Evolutionary conservation across 2,329 filamentous ascomycete species (phyloP).

Genomic region (Penicillium sp.): DNA sequence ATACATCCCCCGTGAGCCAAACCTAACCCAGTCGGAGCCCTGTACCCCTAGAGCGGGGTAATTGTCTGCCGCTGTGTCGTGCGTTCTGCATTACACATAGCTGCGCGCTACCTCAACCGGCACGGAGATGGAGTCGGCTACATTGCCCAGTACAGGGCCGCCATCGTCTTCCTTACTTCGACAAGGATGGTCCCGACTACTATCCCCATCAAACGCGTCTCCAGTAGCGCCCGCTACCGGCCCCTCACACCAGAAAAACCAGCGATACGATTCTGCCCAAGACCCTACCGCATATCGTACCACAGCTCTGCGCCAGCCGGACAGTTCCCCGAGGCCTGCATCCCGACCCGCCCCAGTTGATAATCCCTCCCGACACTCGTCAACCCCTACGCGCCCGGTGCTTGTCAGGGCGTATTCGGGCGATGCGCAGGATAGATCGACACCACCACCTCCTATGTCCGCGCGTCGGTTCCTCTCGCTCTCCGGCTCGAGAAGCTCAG

Average conservation of each 20-base stretch:
- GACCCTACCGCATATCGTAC: slow-evolving; percentile 25
- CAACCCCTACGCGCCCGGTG: slow-evolving; percentile 41
- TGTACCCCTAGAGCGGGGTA: slow-evolving; percentile 19
- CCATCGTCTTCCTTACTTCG: slow-evolving; percentile 29
- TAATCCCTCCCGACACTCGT: slow-evolving; percentile 22
- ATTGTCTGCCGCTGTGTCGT: slow-evolving; percentile 14
- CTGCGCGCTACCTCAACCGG: slow-evolving; percentile 3
- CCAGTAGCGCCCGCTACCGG: slow-evolving; percentile 15
- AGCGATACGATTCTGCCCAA: slow-evolving; percentile 23
- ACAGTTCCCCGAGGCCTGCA: slow-evolving; percentile 24
- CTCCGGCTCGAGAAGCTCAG: slow-evolving; percentile 17
- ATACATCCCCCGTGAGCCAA: slow-evolving; percentile 16
- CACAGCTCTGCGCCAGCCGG: slow-evolving; percentile 32
- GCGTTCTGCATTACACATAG: slow-evolving; percentile 8
- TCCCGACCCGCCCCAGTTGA: slow-evolving; percentile 26
- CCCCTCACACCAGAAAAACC: slow-evolving; percentile 21
- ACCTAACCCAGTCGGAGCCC: slow-evolving; percentile 12
- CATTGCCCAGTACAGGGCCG: slow-evolving; percentile 23
- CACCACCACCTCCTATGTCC: slow-evolving; percentile 29
- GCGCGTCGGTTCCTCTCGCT: slow-evolving; percentile 31
- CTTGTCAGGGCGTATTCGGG: slow-evolving; percentile 43
- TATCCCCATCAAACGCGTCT: slow-evolving; percentile 24
- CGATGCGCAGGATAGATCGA: slow-evolving; percentile 30
- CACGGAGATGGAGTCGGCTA: slow-evolving; percentile 34
- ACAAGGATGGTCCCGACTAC: slow-evolving; percentile 30